A percentile compares a stretch with the other conserved stretches of the same genome.
phyloP scores from a whole-genome alignment of 169 alveolate genomes.

The Cryptosporidium parvum region DNA sequence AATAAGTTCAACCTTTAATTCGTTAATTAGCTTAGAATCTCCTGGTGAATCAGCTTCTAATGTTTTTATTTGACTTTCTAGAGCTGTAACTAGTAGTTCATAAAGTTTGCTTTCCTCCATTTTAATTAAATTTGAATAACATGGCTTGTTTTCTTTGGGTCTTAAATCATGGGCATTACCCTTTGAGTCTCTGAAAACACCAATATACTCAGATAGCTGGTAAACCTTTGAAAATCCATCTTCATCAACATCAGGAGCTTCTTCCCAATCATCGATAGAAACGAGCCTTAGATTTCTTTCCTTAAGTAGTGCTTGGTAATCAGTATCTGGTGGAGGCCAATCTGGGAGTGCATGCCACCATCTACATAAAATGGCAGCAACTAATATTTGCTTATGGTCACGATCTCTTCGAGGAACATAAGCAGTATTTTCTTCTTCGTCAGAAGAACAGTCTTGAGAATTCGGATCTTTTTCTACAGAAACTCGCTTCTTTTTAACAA shows the following conservation, averaged over 20 bases:
- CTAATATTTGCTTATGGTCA: conserved; percentile 68
- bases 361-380: conserved; percentile 79
- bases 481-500: not conserved
- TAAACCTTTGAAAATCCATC: conserved; percentile 88
- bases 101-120: conserved; percentile 80
- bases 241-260: conserved; percentile 88
- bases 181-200: conserved; percentile 88
- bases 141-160: conserved; percentile 91
- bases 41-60: conserved; percentile 77
- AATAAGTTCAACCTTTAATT: conserved; percentile 45
- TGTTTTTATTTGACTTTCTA: conserved; percentile 82
- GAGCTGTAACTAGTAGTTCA: conserved; percentile 83
- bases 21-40: conserved; percentile 72
- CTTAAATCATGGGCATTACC: conserved; percentile 93
- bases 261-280: conserved; percentile 88
- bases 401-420: conserved; percentile 73
- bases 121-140: conserved; percentile 84
- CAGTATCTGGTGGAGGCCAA: conserved; percentile 93
- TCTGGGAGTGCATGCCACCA: conserved; percentile 95
- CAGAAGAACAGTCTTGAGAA: conserved; percentile 40
- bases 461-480: conserved; percentile 2
- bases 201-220: conserved; percentile 89
- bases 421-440: conserved; percentile 43
- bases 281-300: conserved; percentile 86
- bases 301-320: conserved; percentile 82